A percentile compares a stretch with the other conserved stretches of the same genome.
These are phyloP conservation scores for Byssothecium circinans DNA, from an alignment of 2,329 filamentous ascomycete genomes.

Conservation along the genomic window DNA sequence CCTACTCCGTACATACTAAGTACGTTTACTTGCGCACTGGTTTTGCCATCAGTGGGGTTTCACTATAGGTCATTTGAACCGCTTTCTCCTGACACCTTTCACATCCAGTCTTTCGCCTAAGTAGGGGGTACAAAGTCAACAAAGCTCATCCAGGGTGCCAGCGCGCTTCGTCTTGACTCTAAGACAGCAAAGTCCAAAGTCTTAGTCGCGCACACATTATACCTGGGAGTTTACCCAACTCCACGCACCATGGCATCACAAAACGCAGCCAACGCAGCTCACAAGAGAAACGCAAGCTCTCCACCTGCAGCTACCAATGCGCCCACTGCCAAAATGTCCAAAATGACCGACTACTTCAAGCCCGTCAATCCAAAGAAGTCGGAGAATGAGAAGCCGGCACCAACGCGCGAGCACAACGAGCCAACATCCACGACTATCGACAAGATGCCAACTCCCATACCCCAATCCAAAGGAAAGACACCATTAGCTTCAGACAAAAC, in stretches of 20 bases:
- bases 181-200: too few species aligned
- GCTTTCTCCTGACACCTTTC: too few species aligned
- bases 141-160: too few species aligned
- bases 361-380: not conserved
- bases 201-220: too few species aligned
- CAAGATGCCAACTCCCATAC: too few species aligned
- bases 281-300: constrained; percentile 4
- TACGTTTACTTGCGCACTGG: too few species aligned
- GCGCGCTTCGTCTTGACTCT: too few species aligned
- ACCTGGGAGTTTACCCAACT: not conserved
- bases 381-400: not conserved
- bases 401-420: not conserved
- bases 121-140: too few species aligned
- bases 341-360: not conserved
- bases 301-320: not conserved
- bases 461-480: not conserved
- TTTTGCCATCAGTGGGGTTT: too few species aligned
- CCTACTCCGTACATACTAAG: not conserved
- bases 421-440: too few species aligned
- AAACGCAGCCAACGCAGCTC: not conserved
- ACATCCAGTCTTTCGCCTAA: too few species aligned
- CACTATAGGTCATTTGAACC: too few species aligned
- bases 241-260: not conserved
- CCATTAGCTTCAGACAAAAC: not conserved
- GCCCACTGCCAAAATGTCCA: not conserved